Base-by-base conservation (phyloP, 257 asterid genomes). In the Rauvolfia tetraphylla region DNA sequence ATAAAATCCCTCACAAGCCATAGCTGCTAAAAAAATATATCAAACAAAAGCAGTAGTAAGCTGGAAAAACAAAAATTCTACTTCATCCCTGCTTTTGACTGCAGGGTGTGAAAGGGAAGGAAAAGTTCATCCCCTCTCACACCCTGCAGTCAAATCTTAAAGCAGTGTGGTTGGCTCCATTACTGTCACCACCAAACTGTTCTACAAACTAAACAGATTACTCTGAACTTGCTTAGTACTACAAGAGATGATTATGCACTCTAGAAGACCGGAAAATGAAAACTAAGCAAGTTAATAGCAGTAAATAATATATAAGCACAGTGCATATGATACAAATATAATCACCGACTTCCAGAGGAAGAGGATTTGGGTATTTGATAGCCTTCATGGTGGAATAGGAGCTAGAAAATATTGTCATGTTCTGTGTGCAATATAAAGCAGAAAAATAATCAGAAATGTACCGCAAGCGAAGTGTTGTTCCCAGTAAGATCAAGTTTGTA, bases 401-500 rank as follows among this genome's bases (percentile, higher is more conserved):
- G 25, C 48, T 18, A 17, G 12, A 33, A 7, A 17, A 31, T 33
- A 3, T 34, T 22, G 13, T 31, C 44, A 63, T 63, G 69, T 18
- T 63, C 29, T 34, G 29, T 6, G 23, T 38, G 13, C 20, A 38
- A 4, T n/a, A 36, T 65, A 65, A 65, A 65, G 70, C 70, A 65
- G 46, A 17, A 18, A 14, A 34, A 36, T 4, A 44, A 62, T 22
- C 38, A 75, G 74, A 79, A 81, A 74, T 67, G 81, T 95, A 95
- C 98, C 96, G 96, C 97, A 80, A 95, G 74, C 33, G 99, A 95
- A n/a, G 99, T 95, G 81, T 87, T 44, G 29, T 73, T 67, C 57
- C 91, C 94, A 36, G 96, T 91, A 75, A 93, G 85, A 73, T 91
- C 86, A 78, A 95, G 96, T 85, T 93, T 93, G 86, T 95, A 95